Conservation (phyloP, 2,329 filamentous ascomycete species). For the Colletotrichum sp. region DNA sequence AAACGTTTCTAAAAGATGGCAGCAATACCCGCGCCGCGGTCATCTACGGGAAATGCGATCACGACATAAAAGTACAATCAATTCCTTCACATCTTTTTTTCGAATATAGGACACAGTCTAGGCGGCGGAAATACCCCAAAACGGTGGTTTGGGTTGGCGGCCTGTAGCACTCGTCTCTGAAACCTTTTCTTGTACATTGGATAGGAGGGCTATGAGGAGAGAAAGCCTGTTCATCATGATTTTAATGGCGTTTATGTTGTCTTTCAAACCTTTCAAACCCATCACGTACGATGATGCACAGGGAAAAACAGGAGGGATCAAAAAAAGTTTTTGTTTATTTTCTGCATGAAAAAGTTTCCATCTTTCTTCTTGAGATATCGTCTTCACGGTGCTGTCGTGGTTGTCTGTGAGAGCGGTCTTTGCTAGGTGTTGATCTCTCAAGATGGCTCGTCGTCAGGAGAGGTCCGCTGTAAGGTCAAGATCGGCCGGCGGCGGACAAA, state of each 20-base stretch:
- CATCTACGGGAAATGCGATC: slow-evolving; percentile 19
- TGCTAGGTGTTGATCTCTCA: neutral
- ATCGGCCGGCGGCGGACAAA: neutral
- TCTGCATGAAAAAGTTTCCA: neutral
- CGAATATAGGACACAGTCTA: neutral
- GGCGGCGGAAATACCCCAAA: slow-evolving; percentile 15
- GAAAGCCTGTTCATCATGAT: neutral
- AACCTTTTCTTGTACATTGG: neutral
- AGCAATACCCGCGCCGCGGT: slow-evolving; percentile 14
- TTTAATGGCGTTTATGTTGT: slow-evolving; percentile 12
- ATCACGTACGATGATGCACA: slow-evolving; percentile 5
- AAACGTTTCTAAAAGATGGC: neutral
- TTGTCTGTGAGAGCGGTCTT: neutral
- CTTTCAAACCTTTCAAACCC: neutral
- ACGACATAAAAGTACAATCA: slow-evolving; percentile 18
- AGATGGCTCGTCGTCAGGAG: neutral
- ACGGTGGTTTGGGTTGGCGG: neutral
- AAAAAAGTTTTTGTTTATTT: slow-evolving; percentile 5
- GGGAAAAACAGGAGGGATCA: neutral
- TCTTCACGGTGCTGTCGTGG: neutral
- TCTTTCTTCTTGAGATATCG: neutral
- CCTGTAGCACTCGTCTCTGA: slow-evolving; percentile 15
- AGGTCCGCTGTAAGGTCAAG: neutral
- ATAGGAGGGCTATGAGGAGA: neutral
- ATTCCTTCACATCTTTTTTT: neutral